Evolutionary conservation across 257 asterid species (phyloP), one percentile per base, ranked within the genome.

Genomic region (Ehretia macrophylla): DNA sequence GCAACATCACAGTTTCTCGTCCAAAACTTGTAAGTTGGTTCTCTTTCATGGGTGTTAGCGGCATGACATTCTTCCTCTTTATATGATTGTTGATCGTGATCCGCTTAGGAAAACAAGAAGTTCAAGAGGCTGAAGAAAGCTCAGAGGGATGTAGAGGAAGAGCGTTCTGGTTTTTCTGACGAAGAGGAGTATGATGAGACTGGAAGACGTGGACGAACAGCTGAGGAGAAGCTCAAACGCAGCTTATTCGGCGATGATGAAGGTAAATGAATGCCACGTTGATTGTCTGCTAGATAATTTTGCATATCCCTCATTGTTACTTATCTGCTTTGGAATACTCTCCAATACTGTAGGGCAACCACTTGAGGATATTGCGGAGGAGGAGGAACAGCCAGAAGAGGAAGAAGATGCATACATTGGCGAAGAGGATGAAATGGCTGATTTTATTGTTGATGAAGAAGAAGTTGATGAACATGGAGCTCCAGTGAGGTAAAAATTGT

Each of bases 401-500:
- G 94, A 91, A 68, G 79, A 77, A 56, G 97, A 88, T 65, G 76
- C 71, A 17, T 94, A 78, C 56, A 74, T 81, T 27, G 95, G 79
- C 12, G 97, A 88, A 17, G 95, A 92, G 56, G 97, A 92, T 73
- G 99, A 92, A 39, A 88, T 92, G 98, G 96, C 92, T 11, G 97
- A 88, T 76, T 88, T 92, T 65, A 92, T 92, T 72, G 99, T 92
- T 54, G 88, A 81, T 21, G 99, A 92, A 69, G 95, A 92, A 52
- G 92, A 84, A 60, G 80, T 83, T 58, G 96, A 88, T 65, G 96
- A 81, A 68, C 78, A 84, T 68, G 97, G 99, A 53, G 90, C 83
- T 72, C 90, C 85, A 32, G 74, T 82, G 63, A 81, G 95, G 99
- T 88, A 74, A 51, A 42, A 56, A 14, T 14, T 38, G 37, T n/a